Conservation (phyloP, 257 asterid genomes). For the Ajuga chamaepitys region DNA sequence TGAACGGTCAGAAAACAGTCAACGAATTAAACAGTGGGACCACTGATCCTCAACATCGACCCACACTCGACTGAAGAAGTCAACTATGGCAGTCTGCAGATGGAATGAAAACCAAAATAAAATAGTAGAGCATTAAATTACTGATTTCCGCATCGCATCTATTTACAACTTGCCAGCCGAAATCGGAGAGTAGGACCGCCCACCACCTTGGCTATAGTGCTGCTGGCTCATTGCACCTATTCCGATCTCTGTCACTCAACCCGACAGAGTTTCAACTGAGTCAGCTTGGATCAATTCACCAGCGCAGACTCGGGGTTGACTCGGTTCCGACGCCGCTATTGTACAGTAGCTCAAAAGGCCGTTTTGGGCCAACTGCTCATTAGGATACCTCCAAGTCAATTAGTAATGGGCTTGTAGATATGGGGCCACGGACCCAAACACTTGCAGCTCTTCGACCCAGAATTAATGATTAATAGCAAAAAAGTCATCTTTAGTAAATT, state of each 20-base stretch:
- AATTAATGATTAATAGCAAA: too few relatives aligned
- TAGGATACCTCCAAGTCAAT: too few relatives aligned
- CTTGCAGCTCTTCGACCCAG: neutral
- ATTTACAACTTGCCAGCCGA: slow-evolving; percentile 1
- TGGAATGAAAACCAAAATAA: neutral
- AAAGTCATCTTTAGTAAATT: too few relatives aligned
- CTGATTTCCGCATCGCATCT: slow-evolving; percentile 7
- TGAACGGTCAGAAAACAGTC: slow-evolving; percentile 15
- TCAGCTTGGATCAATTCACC: slow-evolving; percentile 11
- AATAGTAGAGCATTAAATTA: neutral
- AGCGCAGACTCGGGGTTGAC: slow-evolving; percentile 23
- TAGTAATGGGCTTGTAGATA: neutral
- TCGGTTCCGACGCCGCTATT: slow-evolving; percentile 3
- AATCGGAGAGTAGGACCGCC: neutral
- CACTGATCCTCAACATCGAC: too few relatives aligned
- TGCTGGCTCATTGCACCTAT: slow-evolving; percentile 1
- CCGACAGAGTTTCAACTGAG: neutral
- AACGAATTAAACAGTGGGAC: neutral
- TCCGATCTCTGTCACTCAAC: neutral
- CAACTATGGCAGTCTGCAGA: slow-evolving; percentile 27
- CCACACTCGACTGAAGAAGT: slow-evolving; percentile 11
- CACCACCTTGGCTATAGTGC: neutral
- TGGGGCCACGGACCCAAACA: too few relatives aligned
- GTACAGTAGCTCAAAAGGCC: neutral
- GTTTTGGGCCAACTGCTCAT: neutral